Base-by-base conservation (phyloP, 805 yeast species). In the Grigorovia humatica region DNA sequence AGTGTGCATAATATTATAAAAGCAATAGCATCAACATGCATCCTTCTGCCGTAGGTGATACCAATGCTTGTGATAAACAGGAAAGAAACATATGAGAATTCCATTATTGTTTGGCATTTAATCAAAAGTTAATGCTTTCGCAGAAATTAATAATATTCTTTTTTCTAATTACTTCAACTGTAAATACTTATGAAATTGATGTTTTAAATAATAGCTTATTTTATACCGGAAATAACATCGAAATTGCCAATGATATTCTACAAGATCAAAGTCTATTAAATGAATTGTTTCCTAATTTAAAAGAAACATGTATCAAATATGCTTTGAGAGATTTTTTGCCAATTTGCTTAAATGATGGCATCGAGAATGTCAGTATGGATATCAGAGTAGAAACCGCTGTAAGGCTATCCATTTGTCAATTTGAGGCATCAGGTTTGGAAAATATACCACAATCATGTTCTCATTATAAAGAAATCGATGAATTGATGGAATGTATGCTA, bases 391-490 rank as follows among this genome's bases (percentile, higher is more conserved):
- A 66, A 59, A 60, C 74, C 0, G 81, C 85, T 0, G 69, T 76
- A 0, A 70, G 67, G 54, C 66, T 80, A 11, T 74, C 83, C 0
- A 56, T 79, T 1, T 80, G 85, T 59, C 83, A 80, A 58, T 79
- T 80, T 60, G 64, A 73, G 52, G 75, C 70, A 17, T 71, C 82
- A 0, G 68, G 72, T 0, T 58, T 79, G 1, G 59, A 57, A 4
- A 43, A 52, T 29, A 18, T 45, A 19, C 43, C 53, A 1, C 1
- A 51, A 52, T n/a, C 52, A 46, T 35, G 52, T 32, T 48, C 61
- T 48, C 11, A 50, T 43, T 4, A 17, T 13, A 38, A 45, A 9
- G 15, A 41, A 12, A 43, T 32, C 4, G 49, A 43, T 11, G 19
- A 51, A 42, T 32, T 64, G 46, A 63, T 63, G 19, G 55, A 52